Conservation (phyloP, 441 rosid genomes). For the Kokia cookei region DNA sequence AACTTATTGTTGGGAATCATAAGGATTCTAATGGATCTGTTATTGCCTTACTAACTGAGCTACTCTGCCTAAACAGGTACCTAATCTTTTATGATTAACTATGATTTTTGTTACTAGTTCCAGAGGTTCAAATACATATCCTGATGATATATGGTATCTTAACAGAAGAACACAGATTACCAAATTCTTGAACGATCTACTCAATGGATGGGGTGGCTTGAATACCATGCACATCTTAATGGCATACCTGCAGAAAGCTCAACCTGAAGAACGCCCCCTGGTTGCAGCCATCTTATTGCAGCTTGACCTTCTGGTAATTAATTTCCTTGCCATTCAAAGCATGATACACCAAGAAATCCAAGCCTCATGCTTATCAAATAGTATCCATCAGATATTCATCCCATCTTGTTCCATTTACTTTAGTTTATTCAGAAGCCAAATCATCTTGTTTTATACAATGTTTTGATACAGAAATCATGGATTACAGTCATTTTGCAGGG, state of each 20-base stretch:
- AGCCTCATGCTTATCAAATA: neutral
- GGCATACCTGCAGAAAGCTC: conserved; percentile 36
- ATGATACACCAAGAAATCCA: neutral
- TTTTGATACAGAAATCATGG: conserved; percentile 3
- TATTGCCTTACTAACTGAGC: conserved; percentile 34
- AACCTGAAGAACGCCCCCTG: conserved; percentile 43
- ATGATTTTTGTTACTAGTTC: neutral
- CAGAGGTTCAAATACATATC: neutral
- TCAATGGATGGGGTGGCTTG: conserved; percentile 39
- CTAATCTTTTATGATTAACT: neutral
- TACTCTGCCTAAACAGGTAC: conserved; percentile 48
- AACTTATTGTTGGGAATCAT: conserved; percentile 38
- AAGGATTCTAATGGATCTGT: conserved; percentile 17
- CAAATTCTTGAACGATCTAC: conserved; percentile 29
- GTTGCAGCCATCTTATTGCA: conserved; percentile 48
- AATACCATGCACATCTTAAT: conserved; percentile 50
- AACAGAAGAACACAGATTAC: conserved; percentile 37
- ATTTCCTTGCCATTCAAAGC: conserved; percentile 2
- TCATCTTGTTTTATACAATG: neutral
- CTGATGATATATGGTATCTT: conserved; percentile 2
- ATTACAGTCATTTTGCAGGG: conserved; percentile 43
- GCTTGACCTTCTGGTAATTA: conserved; percentile 58
- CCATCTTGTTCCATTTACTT: neutral
- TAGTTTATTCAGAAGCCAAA: neutral
- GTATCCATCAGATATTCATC: neutral